Base-by-base conservation (phyloP, 352 stramenopile genomes). In the Phytophthora quininea region DNA sequence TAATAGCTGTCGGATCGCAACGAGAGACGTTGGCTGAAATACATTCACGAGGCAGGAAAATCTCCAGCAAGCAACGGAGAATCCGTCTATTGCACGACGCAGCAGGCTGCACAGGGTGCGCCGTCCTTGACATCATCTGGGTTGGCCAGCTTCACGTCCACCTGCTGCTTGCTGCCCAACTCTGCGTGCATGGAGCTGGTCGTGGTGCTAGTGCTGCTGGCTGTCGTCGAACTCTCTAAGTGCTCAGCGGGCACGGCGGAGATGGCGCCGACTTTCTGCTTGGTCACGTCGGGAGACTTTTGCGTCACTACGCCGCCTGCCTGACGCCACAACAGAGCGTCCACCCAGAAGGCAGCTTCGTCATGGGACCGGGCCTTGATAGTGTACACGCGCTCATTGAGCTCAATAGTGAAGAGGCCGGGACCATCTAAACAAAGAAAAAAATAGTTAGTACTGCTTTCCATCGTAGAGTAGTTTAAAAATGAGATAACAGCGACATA, bases 381-480 rank as follows among this genome's bases (percentile, higher is more conserved):
- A 4, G 88, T 97, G 74, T 97, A 97, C 72, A 95, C 86, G 55
- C 89, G 86, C 73, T 97, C 88, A 55, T 97, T 96, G 31, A 97
- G 73, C 65, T 96, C 87, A 54, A 97, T 97, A 19, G 89, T 95
- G 66, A 97, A 97, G 42, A 96, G 79, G 1, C 88, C 88, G 1
- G 88, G 84, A 8, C 88, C 88, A 73, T 94, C 88, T 92, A 40
- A 29, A 60, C 30, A 55, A 48, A 12, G 46, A 57, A 2, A 24
- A 64, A 38, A 51, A 24, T 12, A 14, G 38, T 74, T n/a, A 72
- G 54, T 24, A 8, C n/a, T 27, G 7, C 15, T 49, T 42, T 50
- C 19, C 54, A 8, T 15, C 38, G 42, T 38, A 38, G 52, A 45
- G 15, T 27, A 19, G 29, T 6, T 5, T 27, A 33, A 33, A 51